Evolutionary conservation across 2,329 filamentous ascomycete species (phyloP), one percentile per base, ranked within the genome.

Genomic region (Trichoderma sp.): DNA sequence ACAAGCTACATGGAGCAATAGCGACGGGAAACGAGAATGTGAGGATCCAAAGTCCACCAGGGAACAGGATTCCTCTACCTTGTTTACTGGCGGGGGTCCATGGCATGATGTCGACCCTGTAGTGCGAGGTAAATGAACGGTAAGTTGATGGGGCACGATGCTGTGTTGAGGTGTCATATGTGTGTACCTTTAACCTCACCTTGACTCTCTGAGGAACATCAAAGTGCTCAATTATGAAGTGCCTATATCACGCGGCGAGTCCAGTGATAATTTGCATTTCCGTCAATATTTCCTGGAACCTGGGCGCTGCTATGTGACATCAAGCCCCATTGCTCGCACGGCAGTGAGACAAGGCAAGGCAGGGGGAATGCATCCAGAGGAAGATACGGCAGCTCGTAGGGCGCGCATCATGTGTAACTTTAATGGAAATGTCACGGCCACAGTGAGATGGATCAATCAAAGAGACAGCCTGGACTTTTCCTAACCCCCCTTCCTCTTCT

Each of bases 371-470:
- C 9, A 14, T 39, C 12, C 34, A 39, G 5, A 14, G 34, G 34
- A 39, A 14, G 34, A 39, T 39, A 14, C 34, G 12, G 12, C 14
- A 14, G 10, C 34, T 39, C 59, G 30, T 60, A 60, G 57, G 45
- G 50, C 50, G 55, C 41, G 45, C 57, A 51, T 60, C 57, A 43
- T 60, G 57, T 51, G 21, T 24, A 62, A 62, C 59, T 62, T 48
- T 54, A 54, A 30, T 62, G 59, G 34, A 39, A 39, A 62, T 43
- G 59, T 21, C 44, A 19, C 9, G n/a, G 50, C 50, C 26, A 34
- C 50, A 28, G 34, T 28, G 52, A 55, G 60, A 54, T 50, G 57
- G 34, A 39, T 39, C 34, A 39, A 39, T 39, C 34, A 39, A 14
- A 14, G 30, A 28, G 50, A 9, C 12, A 24, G 51, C 57, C 43